Conservation (phyloP, 768 basidiomycete genomes). For the Hysterangium stoloniferum region DNA sequence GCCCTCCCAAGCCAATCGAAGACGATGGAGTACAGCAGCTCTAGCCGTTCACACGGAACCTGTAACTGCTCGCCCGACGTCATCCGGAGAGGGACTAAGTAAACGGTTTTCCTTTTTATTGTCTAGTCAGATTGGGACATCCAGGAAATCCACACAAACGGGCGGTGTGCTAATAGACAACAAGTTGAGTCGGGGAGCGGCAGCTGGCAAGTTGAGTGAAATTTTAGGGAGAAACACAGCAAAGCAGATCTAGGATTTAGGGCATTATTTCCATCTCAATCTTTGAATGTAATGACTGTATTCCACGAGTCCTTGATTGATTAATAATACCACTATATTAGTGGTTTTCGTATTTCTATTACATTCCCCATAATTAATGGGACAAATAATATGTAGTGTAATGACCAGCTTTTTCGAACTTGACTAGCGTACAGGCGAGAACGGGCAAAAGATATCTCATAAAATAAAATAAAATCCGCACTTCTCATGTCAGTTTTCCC, state of each 20-base stretch:
- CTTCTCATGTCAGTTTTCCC: too few species aligned
- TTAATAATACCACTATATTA: too few species aligned
- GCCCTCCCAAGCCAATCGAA: slow-evolving; percentile 24
- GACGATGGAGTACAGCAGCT: slow-evolving; percentile 73
- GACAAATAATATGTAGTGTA: too few species aligned
- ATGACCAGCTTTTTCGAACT: too few species aligned
- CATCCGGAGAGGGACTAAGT: slow-evolving; percentile 28
- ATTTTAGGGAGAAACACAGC: slow-evolving; percentile 33
- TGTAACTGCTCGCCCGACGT: slow-evolving; percentile 51
- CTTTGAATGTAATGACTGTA: too few species aligned
- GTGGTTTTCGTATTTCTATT: too few species aligned
- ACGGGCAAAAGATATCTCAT: too few species aligned
- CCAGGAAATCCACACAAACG: slow-evolving; percentile 13
- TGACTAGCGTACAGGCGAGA: too few species aligned
- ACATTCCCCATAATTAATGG: too few species aligned
- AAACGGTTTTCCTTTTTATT: slow-evolving; percentile 58
- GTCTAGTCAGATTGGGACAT: background rate
- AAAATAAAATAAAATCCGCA: too few species aligned
- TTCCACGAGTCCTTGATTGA: too few species aligned
- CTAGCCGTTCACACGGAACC: slow-evolving; percentile 66
- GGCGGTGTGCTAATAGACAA: slow-evolving; percentile 12
- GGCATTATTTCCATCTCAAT: too few species aligned
- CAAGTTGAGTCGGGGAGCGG: slow-evolving; percentile 29
- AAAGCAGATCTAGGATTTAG: background rate
- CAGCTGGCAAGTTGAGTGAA: slow-evolving; percentile 47